phyloP scores from a whole-genome alignment of 352 stramenopile species.

The Phytophthora kernoviae region DNA sequence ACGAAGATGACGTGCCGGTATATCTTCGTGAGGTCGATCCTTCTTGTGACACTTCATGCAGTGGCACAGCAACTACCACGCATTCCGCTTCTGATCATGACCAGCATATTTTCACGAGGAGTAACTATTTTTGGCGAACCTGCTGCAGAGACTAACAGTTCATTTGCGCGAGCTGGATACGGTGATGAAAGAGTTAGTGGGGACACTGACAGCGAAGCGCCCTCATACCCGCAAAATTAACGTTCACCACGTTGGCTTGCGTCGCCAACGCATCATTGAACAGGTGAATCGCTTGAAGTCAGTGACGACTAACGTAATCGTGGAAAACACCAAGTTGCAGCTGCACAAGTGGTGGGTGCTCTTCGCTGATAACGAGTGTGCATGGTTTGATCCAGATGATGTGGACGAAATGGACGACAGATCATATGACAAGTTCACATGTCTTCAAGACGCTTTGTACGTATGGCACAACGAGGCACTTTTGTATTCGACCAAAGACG shows the following conservation, averaged over 20 bases:
- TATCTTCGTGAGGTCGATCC: conserved; percentile 45
- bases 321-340: conserved; percentile 70
- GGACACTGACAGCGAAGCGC: conserved; percentile 25
- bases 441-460: conserved; percentile 73
- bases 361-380: conserved; percentile 66
- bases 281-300: conserved; percentile 70
- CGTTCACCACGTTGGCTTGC: conserved; percentile 10
- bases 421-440: conserved; percentile 86
- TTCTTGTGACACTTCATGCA: conserved; percentile 5
- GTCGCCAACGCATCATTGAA: conserved; percentile 33
- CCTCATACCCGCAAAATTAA: conserved; percentile 11
- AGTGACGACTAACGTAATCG: conserved; percentile 45
- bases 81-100: neutral
- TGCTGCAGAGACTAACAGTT: conserved; percentile 31
- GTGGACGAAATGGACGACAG: conserved; percentile 47
- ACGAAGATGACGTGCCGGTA: conserved; percentile 59
- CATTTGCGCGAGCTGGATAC: conserved; percentile 32
- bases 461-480: conserved; percentile 73
- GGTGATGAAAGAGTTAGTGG: conserved; percentile 25
- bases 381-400: conserved; percentile 65
- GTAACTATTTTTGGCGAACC: conserved; percentile 33
- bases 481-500: conserved; percentile 66
- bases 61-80: neutral
- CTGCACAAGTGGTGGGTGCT: conserved; percentile 79
- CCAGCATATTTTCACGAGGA: conserved; percentile 11